Evolutionary conservation across 148 eudicot species (phyloP), one percentile per base, ranked within the genome.

Genomic region (Arbutus unedo): DNA sequence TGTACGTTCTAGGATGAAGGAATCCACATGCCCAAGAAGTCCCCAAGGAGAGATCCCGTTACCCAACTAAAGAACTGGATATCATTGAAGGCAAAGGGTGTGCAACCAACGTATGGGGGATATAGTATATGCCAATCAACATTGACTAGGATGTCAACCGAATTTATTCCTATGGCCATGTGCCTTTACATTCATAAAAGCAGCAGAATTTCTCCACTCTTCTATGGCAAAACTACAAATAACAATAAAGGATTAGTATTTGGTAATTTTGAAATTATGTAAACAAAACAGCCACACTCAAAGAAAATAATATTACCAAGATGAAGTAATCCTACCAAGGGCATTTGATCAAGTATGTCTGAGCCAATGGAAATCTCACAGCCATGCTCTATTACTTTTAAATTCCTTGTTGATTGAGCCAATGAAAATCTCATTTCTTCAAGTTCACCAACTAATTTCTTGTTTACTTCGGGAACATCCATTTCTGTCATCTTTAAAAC

Each of bases 351-450:
- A 56, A 31, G 38, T 31, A 90, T 89, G 79, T 90, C 90, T n/a
- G 90, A 85, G 78, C 93, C 98, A 89, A 81, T 10, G 47, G 18
- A 41, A 47, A 75, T 21, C 15, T 53, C 73, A 77, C 31, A 56
- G 80, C 15, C 48, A n/a, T 62, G 41, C 25, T 31, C 41, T 23
- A 5, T 45, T 56, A 7, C 48, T 78, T 15, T 8, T 62, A 8
- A 38, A 62, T 94, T 92, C 76, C 93, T 85, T 53, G 88, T 89
- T 78, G 97, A 92, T 51, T 77, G 76, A 84, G 92, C 88, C 49
- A 87, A 60, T 44, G 94, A 85, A 82, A 95, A 93, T 51, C 97
- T 97, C 97, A 95, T 90, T 54, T 73, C 93, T 84, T 93, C 89
- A 50, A 95, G 91, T 84, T 91, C 89, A 76, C 77, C 82, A 41